Percentiles rank a stretch among this genome's conserved stretches.
phyloP scores from a whole-genome alignment of 1,284 basidiomycete genomes.

The Moniliophthora roreri region DNA sequence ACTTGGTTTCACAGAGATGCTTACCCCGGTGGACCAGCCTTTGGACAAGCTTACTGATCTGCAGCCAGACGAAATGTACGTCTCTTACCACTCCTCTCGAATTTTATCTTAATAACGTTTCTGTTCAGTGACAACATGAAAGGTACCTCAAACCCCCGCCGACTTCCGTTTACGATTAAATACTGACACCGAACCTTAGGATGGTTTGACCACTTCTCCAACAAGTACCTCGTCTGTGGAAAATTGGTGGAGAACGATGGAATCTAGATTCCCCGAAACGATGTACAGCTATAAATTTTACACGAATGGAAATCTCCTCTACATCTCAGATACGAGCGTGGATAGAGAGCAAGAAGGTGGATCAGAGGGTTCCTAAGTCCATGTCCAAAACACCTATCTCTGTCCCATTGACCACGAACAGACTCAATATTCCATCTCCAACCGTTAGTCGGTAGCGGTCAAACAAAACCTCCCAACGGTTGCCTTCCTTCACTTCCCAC shows the following conservation, averaged over 20 bases:
- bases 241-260: constrained; percentile 76
- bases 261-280: constrained; percentile 27
- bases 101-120: background rate
- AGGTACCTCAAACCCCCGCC: constrained; percentile 40
- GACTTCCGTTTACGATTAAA: background rate
- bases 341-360: too few species aligned
- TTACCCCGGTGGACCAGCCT: constrained; percentile 84
- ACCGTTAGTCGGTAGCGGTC: constrained; percentile 33
- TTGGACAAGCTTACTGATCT: constrained; percentile 84
- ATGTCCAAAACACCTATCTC: constrained; percentile 34
- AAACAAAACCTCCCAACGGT: constrained; percentile 36
- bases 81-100: constrained; percentile 17
- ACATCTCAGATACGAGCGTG: too few species aligned
- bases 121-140: constrained; percentile 81
- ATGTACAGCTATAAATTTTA: too few species aligned
- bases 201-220: constrained; percentile 88
- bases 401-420: constrained; percentile 37
- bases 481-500: constrained; percentile 34
- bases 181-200: constrained; percentile 38
- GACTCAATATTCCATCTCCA: constrained; percentile 32
- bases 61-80: constrained; percentile 80
- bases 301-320: too few species aligned
- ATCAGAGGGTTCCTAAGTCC: too few species aligned
- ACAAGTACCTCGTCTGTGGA: constrained; percentile 87
- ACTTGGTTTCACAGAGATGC: constrained; percentile 76